Percentiles rank a stretch among this genome's conserved stretches.
These are phyloP conservation scores for Flaveria brownii DNA, from an alignment of 129 eudicot genomes.

Conservation along the genomic window DNA sequence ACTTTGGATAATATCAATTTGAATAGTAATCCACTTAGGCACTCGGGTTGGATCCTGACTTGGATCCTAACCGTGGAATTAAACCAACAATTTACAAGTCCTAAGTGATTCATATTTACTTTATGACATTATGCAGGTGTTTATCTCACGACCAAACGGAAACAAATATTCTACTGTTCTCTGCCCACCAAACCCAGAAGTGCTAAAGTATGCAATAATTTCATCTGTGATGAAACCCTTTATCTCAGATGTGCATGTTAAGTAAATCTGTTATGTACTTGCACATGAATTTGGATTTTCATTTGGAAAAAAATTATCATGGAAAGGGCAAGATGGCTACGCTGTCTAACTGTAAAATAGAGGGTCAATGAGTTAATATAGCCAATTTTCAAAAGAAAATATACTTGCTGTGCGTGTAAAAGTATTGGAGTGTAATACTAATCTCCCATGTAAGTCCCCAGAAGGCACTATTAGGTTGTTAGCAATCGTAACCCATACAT, in stretches of 20 bases:
- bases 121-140: slow-evolving; percentile 53
- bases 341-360: slow-evolving; percentile 11
- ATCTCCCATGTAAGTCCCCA: not conserved
- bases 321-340: slow-evolving; percentile 3
- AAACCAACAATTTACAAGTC: not conserved
- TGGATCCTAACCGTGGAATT: no score
- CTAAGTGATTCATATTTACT: not conserved
- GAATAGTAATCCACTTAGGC: no score
- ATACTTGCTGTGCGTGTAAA: not conserved
- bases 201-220: slow-evolving; percentile 49
- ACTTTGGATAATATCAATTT: no score
- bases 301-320: not conserved
- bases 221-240: slow-evolving; percentile 6
- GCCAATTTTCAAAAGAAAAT: not conserved
- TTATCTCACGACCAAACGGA: slow-evolving; percentile 84
- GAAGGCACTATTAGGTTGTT: not conserved
- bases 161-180: slow-evolving; percentile 74
- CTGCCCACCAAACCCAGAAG: slow-evolving; percentile 61
- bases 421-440: not conserved
- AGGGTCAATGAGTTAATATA: slow-evolving; percentile 15
- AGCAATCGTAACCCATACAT: not conserved
- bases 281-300: slow-evolving; percentile 16
- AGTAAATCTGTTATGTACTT: slow-evolving; percentile 16
- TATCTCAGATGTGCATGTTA: not conserved
- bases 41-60: no score